Percentiles rank a stretch among this genome's conserved stretches.
phyloP scores from a whole-genome alignment of 371 early-diverging fungal species.

The Mucor racemosus region DNA sequence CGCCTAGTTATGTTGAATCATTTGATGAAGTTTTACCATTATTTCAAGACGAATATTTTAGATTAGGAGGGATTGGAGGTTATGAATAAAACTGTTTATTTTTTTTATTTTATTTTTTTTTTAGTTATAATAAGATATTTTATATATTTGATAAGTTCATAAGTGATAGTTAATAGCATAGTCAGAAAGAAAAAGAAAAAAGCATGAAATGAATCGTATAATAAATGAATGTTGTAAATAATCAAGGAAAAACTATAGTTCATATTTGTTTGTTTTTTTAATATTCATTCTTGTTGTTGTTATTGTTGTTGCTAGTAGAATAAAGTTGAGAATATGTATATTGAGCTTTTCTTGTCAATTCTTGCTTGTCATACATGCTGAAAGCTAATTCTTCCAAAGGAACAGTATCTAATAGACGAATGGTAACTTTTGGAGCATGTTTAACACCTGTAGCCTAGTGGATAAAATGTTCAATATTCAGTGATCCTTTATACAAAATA shows the following conservation, averaged over 20 bases:
- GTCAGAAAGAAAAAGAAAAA: not conserved
- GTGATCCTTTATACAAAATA: not conserved
- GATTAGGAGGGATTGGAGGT: slow-evolving; percentile 31
- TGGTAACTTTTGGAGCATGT: slow-evolving; percentile 54
- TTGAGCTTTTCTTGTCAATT: slow-evolving; percentile 24
- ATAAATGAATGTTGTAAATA: slow-evolving; percentile 7
- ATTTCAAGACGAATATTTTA: slow-evolving; percentile 40
- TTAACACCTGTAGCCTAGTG: slow-evolving; percentile 43
- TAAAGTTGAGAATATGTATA: slow-evolving; percentile 19
- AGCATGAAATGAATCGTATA: slow-evolving; percentile 4
- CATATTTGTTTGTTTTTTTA: slow-evolving; percentile 8
- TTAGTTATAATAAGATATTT: slow-evolving; percentile 5
- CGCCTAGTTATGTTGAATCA: slow-evolving; percentile 16
- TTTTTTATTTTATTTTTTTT: not conserved
- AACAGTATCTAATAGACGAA: slow-evolving; percentile 53
- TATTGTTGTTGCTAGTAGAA: not conserved
- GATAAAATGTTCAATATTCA: not conserved
- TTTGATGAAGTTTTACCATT: slow-evolving; percentile 36
- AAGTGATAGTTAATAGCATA: not conserved
- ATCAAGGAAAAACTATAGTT: not conserved
- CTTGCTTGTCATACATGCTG: slow-evolving; percentile 45
- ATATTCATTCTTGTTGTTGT: slow-evolving; percentile 9
- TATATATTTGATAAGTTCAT: slow-evolving; percentile 1
- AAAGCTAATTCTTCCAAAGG: slow-evolving; percentile 52
- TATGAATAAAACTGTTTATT: not conserved